A percentile compares a stretch with the other conserved stretches of the same genome.
phyloP scores from a whole-genome alignment of 768 basidiomycete species.

The Kwoniella europaea region DNA sequence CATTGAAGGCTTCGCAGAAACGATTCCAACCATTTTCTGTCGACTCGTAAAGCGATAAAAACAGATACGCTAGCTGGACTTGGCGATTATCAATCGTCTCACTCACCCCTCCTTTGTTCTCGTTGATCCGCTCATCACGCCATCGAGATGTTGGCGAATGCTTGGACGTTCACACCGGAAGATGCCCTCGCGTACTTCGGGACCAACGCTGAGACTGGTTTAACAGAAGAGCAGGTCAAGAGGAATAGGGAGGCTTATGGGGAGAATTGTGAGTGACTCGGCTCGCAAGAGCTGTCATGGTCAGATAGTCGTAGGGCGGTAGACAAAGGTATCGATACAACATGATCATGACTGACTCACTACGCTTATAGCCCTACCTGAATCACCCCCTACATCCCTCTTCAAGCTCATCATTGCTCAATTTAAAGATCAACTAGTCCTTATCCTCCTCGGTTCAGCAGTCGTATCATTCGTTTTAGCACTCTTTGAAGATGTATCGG shows the following conservation, averaged over 20 bases:
- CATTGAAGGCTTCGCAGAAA: neutral
- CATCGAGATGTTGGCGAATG: slow-evolving; percentile 57
- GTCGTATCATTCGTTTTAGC: slow-evolving; percentile 92
- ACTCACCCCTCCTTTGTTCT: neutral
- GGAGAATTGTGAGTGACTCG: slow-evolving; percentile 64
- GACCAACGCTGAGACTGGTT: slow-evolving; percentile 69
- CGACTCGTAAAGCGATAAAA: neutral
- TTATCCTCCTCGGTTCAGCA: slow-evolving; percentile 92
- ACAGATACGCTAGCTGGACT: slow-evolving; percentile 8
- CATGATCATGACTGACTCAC: neutral
- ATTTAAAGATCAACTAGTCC: slow-evolving; percentile 97
- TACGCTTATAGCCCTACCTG: slow-evolving; percentile 75
- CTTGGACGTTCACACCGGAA: slow-evolving; percentile 76
- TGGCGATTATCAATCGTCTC: slow-evolving; percentile 3
- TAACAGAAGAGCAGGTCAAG: slow-evolving; percentile 70
- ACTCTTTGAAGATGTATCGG: slow-evolving; percentile 76
- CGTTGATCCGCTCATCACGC: neutral
- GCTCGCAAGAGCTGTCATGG: neutral
- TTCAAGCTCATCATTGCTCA: slow-evolving; percentile 97
- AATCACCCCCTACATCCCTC: slow-evolving; percentile 85
- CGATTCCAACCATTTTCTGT: neutral
- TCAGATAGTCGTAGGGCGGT: slow-evolving; percentile 6
- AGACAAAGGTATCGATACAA: slow-evolving; percentile 3
- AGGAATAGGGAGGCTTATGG: slow-evolving; percentile 81
- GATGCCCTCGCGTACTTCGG: slow-evolving; percentile 75